phyloP scores from a whole-genome alignment of 1,139 yeast genomes.

The Hyphopichia burtonii region DNA sequence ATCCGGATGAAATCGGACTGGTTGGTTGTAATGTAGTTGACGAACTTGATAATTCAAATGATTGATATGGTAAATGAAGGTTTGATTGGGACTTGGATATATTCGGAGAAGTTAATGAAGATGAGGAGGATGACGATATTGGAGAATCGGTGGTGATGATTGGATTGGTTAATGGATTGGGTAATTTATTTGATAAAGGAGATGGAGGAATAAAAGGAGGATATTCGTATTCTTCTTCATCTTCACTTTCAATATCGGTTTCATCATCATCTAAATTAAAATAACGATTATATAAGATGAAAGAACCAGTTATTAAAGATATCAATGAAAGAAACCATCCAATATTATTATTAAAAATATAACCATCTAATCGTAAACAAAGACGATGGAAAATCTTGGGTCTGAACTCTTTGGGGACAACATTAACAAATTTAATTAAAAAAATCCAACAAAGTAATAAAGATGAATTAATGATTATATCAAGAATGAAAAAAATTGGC shows the following conservation, averaged over 20 bases:
- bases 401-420: slow-evolving; percentile 1
- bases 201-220: background rate
- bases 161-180: background rate
- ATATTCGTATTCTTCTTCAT: background rate
- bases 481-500: background rate
- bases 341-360: slow-evolving; percentile 3
- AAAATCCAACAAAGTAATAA: background rate
- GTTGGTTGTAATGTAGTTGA: slow-evolving; percentile 1
- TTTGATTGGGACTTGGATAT: background rate
- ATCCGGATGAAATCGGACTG: slow-evolving; percentile 1
- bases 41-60: background rate
- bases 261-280: background rate
- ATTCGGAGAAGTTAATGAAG: background rate
- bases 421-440: slow-evolving; percentile 1
- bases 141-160: background rate
- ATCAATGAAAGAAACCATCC: background rate
- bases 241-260: background rate
- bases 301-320: background rate
- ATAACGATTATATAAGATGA: background rate
- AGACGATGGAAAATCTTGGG: slow-evolving; percentile 5
- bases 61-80: background rate
- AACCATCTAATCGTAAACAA: slow-evolving; percentile 4
- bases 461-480: background rate
- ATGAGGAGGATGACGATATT: background rate
- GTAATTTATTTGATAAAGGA: background rate